Percentiles rank a stretch among this genome's conserved stretches.
These are phyloP conservation scores for Sporothrix curviconia DNA, from an alignment of 2,329 filamentous ascomycete species.

Conservation along the genomic window DNA sequence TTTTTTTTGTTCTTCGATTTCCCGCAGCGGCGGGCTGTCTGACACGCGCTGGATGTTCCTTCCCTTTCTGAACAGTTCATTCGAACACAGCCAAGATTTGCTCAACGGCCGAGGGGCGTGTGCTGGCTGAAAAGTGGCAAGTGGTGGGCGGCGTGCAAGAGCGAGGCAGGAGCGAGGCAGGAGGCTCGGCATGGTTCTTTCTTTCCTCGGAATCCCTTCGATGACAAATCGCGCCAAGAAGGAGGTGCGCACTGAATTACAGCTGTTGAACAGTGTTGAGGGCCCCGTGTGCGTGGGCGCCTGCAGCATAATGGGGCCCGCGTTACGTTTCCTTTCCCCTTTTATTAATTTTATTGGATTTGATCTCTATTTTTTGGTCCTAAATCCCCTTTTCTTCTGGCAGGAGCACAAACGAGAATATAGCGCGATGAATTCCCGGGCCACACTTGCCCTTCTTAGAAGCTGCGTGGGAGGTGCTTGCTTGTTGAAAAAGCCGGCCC, in stretches of 20 bases:
- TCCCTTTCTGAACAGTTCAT: conserved; percentile 1
- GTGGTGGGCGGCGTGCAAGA: too few relatives aligned
- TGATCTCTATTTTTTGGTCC: too few relatives aligned
- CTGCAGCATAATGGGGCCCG: not conserved
- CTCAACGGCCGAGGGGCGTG: not conserved
- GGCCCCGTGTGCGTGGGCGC: not conserved
- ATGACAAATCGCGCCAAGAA: conserved; percentile 14
- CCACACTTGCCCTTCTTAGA: too few relatives aligned
- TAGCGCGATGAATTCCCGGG: conserved; percentile 6
- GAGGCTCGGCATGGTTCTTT: not conserved
- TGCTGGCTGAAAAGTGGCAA: conserved; percentile 1
- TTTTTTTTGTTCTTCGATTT: not conserved
- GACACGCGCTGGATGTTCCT: not conserved
- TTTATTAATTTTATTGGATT: not conserved
- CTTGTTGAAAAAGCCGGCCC: not conserved
- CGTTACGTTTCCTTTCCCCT: not conserved
- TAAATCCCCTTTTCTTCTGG: too few relatives aligned
- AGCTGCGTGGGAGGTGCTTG: not conserved
- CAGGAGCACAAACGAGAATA: not conserved
- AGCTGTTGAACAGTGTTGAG: not conserved
- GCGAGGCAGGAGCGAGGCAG: not conserved
- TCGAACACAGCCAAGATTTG: too few relatives aligned
- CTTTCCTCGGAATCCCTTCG: not conserved
- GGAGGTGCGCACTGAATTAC: not conserved
- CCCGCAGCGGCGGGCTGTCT: not conserved